phyloP scores from a whole-genome alignment of 148 eudicot genomes.

The Gaultheria prostrata region DNA sequence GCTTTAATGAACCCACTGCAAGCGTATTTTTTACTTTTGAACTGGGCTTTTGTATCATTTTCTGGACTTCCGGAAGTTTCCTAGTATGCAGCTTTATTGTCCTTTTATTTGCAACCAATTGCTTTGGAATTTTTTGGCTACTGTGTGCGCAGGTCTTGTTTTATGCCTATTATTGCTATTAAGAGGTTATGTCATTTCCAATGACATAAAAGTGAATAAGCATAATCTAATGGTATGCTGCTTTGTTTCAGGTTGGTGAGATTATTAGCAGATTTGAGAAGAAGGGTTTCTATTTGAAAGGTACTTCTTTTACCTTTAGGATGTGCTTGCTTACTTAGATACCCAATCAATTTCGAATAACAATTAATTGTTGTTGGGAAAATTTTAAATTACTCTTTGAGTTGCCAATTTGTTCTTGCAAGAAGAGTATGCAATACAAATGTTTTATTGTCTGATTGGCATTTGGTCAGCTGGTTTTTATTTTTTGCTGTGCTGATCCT shows the following conservation, averaged over 20 bases:
- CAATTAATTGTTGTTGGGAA: background rate
- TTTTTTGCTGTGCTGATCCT: background rate
- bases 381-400: background rate
- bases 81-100: background rate
- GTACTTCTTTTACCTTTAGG: conserved; percentile 28
- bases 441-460: background rate
- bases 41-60: background rate
- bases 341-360: background rate
- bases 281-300: conserved; percentile 88
- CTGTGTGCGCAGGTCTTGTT: background rate
- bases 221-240: background rate
- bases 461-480: background rate
- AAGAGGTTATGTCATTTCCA: background rate
- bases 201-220: background rate
- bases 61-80: background rate
- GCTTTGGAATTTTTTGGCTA: background rate
- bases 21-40: background rate
- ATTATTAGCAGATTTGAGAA: conserved; percentile 88
- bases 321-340: background rate
- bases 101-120: background rate
- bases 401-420: background rate
- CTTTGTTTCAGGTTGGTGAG: conserved; percentile 64
- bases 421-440: background rate
- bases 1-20: background rate
- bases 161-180: background rate